A percentile compares a stretch with the other conserved stretches of the same genome.
Conservation (phyloP, 805 yeast genomes). For the Saccharomycopsis microspora region DNA sequence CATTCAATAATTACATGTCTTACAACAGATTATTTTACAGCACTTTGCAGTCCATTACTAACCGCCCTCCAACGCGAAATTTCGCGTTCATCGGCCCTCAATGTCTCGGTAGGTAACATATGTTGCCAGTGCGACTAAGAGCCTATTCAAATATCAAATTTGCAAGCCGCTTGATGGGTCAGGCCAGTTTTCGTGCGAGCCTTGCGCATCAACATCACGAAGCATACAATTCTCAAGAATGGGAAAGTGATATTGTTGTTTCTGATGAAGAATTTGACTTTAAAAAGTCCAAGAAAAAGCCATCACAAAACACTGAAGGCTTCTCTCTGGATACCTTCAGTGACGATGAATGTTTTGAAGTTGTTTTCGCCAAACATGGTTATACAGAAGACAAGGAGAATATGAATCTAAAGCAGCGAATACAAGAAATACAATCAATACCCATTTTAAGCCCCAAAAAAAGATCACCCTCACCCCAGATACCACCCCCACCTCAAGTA, state of each 20-base stretch:
- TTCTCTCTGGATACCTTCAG: conserved; percentile 26
- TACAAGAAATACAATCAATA: not conserved
- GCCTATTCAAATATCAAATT: conserved; percentile 34
- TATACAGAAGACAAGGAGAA: conserved; percentile 28
- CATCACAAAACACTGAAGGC: too few relatives aligned
- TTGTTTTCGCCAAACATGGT: conserved; percentile 76
- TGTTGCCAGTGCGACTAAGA: too few relatives aligned
- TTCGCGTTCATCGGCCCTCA: too few relatives aligned
- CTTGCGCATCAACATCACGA: conserved; percentile 44
- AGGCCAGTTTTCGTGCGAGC: conserved; percentile 37
- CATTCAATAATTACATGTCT: too few relatives aligned
- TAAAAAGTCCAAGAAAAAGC: conserved; percentile 34
- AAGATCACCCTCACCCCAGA: too few relatives aligned
- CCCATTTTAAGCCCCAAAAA: not conserved
- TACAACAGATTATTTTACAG: too few relatives aligned
- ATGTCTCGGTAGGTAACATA: too few relatives aligned
- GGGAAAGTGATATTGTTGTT: conserved; percentile 63
- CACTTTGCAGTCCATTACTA: too few relatives aligned
- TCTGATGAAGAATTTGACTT: conserved; percentile 64
- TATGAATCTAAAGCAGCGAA: conserved; percentile 40
- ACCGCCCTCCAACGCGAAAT: too few relatives aligned
- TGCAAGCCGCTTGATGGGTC: conserved; percentile 63
- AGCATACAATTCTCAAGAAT: conserved; percentile 43
- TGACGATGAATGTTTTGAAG: conserved; percentile 41
- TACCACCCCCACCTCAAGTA: too few relatives aligned